Percentiles rank a stretch among this genome's conserved stretches.
These are phyloP conservation scores for Luvunga scandens DNA, from an alignment of 345 rosid species.

Conservation along the genomic window DNA sequence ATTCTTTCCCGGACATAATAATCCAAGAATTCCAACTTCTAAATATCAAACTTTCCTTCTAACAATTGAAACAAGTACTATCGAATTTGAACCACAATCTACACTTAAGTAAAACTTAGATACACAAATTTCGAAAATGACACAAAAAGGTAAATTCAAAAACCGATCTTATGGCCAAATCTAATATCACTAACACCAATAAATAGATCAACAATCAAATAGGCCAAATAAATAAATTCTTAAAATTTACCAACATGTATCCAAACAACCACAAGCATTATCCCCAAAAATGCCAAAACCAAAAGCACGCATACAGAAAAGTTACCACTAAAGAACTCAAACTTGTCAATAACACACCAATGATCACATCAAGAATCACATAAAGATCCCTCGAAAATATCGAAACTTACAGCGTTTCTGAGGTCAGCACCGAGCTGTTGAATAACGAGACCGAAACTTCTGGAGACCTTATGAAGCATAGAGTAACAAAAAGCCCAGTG, in stretches of 20 bases:
- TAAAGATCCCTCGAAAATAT: background rate
- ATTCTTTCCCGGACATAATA: background rate
- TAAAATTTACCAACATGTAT: too few species aligned
- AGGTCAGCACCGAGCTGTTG: constrained; percentile 84
- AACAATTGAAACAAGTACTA: background rate
- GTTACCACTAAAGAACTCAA: background rate
- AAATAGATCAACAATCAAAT: background rate
- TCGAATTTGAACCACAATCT: background rate
- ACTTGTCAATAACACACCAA: background rate
- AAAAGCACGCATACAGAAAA: background rate
- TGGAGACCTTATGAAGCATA: constrained; percentile 90
- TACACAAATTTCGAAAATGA: background rate
- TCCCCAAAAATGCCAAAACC: too few species aligned
- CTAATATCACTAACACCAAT: background rate
- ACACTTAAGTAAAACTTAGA: background rate
- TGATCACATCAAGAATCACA: background rate
- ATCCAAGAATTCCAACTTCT: background rate
- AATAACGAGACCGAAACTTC: constrained; percentile 83
- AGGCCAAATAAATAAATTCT: background rate
- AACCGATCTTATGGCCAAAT: background rate
- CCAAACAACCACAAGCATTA: too few species aligned
- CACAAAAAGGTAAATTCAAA: background rate
- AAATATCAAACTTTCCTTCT: background rate
- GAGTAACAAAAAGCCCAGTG: constrained; percentile 93
- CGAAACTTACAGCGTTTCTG: constrained; percentile 70